Percentiles rank a stretch among this genome's conserved stretches.
Conservation (phyloP, 352 stramenopile genomes). For the Globisporangium lucens region DNA sequence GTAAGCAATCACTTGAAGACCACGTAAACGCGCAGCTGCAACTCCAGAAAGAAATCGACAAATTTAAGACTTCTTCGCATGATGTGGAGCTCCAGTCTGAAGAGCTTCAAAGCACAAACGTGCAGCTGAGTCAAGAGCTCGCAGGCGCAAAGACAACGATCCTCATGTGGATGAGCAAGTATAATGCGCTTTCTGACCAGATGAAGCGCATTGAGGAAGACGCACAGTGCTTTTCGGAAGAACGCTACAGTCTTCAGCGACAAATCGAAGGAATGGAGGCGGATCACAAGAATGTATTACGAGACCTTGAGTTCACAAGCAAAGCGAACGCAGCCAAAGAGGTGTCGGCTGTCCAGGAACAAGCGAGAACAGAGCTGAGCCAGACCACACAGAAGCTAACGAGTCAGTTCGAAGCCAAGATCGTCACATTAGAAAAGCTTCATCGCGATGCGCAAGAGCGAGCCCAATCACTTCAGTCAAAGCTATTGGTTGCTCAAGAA, state of each 20-base stretch:
- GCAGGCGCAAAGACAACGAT: constrained; percentile 51
- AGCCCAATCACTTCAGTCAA: background rate
- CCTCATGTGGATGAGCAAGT: constrained; percentile 74
- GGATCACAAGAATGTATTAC: constrained; percentile 12
- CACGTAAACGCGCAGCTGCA: background rate
- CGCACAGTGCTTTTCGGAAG: constrained; percentile 23
- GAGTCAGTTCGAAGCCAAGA: constrained; percentile 17
- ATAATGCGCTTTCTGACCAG: constrained; percentile 33
- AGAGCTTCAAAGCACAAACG: constrained; percentile 9
- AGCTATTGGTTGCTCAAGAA: background rate
- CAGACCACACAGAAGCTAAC: background rate
- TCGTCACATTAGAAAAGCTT: constrained; percentile 7
- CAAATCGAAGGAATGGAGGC: constrained; percentile 22
- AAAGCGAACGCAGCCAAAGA: background rate
- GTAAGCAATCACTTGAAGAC: constrained; percentile 8
- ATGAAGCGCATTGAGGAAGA: constrained; percentile 34
- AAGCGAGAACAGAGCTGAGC: background rate
- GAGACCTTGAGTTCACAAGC: constrained; percentile 1
- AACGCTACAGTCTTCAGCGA: constrained; percentile 29
- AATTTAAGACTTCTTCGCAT: constrained; percentile 3
- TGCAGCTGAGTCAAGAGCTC: constrained; percentile 36
- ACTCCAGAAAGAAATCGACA: constrained; percentile 13
- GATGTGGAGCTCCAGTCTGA: constrained; percentile 9
- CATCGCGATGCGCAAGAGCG: constrained; percentile 2
- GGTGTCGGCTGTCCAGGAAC: background rate